Percentiles rank a stretch among this genome's conserved stretches.
These are phyloP conservation scores for Sporormia fimetaria DNA, from an alignment of 495 filamentous ascomycete species.

Conservation along the genomic window DNA sequence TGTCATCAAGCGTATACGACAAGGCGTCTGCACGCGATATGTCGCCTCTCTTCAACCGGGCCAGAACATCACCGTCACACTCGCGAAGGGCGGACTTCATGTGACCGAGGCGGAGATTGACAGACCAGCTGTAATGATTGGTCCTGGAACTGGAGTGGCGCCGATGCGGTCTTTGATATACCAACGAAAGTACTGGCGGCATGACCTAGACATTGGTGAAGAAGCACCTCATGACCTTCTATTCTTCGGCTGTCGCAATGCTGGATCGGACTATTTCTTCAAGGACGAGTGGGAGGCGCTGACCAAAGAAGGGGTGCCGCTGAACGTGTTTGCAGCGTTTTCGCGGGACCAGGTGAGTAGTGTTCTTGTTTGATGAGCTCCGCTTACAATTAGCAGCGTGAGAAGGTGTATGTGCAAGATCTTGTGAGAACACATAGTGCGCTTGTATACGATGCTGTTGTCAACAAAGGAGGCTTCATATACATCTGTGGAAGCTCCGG, in stretches of 20 bases:
- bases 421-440: constrained; percentile 50
- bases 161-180: constrained; percentile 72
- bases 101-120: constrained; percentile 35
- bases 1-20: constrained; percentile 69
- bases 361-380: not conserved
- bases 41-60: constrained; percentile 50
- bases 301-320: constrained; percentile 4
- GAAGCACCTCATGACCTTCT: constrained; percentile 35
- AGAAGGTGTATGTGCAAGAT: constrained; percentile 87
- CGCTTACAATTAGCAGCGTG: constrained; percentile 22
- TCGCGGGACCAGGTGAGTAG: constrained; percentile 55
- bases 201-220: constrained; percentile 22
- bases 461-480: constrained; percentile 43
- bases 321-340: constrained; percentile 66
- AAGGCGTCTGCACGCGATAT: constrained; percentile 86
- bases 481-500: constrained; percentile 66
- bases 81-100: constrained; percentile 48
- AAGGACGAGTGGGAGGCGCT: constrained; percentile 55
- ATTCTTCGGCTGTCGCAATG: constrained; percentile 73
- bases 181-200: constrained; percentile 45
- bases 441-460: constrained; percentile 48
- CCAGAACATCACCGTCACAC: constrained; percentile 45
- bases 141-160: constrained; percentile 82
- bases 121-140: constrained; percentile 65
- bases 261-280: constrained; percentile 66